Base-by-base conservation (phyloP, 441 rosid species). In the Aquilaria agallochum region DNA sequence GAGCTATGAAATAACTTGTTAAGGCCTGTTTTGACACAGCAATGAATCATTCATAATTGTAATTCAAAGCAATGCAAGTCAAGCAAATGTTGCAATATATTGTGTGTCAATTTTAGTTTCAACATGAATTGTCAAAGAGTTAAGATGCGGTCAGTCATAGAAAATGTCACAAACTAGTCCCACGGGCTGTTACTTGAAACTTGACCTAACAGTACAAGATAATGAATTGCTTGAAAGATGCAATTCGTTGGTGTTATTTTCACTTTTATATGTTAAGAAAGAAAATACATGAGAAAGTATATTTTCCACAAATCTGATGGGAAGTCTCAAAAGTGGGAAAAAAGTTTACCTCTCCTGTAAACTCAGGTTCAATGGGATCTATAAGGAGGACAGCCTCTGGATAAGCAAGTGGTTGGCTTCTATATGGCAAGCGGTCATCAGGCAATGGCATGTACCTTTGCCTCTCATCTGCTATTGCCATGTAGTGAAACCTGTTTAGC, bases 381-480 rank as follows among this genome's bases (percentile, higher is more conserved):
- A 83, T 68, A 1, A 87, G 87, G 53, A 70, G 48, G 65, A 87
- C 90, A 0, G 90, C 94, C 68, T 87, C 94, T 0, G 87, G 94
- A 66, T 78, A 87, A n/a, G 78, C 90, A 32, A 84, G 78, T 15
- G 64, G 65, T 52, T 76, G 77, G 56, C 94, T 79, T 65, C 84
- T 78, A 57, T 75, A 82, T 1, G 75, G 71, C 5, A 27, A 55
- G 5, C 90, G 80, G 73, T 87, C 90, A 45, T 82, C 88, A 0
- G 86, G 88, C 8, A 76, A 52, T 32, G 93, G 90, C 93, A 87
- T 77, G 67, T 62, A 72, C 79, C 93, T 82, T 59, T 82, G 90
- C 53, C 88, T 82, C 30, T 80, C 68, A 74, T 87, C 88, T 48
- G 88, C 80, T 58, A 87, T 76, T 4, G 85, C 88, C 90, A 84